These are phyloP conservation scores for Eucalyptus rudis DNA, from an alignment of 345 rosid genomes.

Conservation along the genomic window DNA sequence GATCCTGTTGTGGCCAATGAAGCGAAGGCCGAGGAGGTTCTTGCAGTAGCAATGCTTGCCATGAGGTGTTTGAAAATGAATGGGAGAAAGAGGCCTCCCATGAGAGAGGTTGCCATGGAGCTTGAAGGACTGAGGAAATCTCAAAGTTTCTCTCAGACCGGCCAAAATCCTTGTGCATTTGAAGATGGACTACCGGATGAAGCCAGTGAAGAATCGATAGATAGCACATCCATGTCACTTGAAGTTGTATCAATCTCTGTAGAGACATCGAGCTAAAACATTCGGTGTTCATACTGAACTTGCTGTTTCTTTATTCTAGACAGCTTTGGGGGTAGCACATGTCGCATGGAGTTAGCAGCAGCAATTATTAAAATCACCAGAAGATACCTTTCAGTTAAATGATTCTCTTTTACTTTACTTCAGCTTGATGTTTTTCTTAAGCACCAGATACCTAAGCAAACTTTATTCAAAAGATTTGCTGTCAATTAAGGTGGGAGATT, in stretches of 20 bases:
- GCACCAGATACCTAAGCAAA: too few relatives aligned
- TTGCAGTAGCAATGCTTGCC: not conserved
- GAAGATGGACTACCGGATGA: too few relatives aligned
- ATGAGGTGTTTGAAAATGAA: not conserved
- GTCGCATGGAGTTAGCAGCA: not conserved
- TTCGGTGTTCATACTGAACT: not conserved
- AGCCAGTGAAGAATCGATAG: too few relatives aligned
- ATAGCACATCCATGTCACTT: not conserved
- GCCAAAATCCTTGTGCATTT: too few relatives aligned
- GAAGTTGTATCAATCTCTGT: not conserved
- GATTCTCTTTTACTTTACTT: not conserved
- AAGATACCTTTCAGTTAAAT: not conserved
- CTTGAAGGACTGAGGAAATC: not conserved
- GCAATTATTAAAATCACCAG: not conserved
- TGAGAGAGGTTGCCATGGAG: conserved; percentile 10
- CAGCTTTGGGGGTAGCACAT: not conserved
- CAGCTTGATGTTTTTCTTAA: not conserved
- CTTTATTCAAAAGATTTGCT: not conserved
- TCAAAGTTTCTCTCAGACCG: not conserved
- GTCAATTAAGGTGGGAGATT: not conserved
- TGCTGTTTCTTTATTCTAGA: not conserved
- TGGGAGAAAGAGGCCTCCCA: conserved; percentile 14
- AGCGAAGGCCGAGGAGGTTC: not conserved
- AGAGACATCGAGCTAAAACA: not conserved
- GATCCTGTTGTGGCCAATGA: not conserved